phyloP scores from a whole-genome alignment of 768 basidiomycete species.

The Pleurotus tuoliensis region DNA sequence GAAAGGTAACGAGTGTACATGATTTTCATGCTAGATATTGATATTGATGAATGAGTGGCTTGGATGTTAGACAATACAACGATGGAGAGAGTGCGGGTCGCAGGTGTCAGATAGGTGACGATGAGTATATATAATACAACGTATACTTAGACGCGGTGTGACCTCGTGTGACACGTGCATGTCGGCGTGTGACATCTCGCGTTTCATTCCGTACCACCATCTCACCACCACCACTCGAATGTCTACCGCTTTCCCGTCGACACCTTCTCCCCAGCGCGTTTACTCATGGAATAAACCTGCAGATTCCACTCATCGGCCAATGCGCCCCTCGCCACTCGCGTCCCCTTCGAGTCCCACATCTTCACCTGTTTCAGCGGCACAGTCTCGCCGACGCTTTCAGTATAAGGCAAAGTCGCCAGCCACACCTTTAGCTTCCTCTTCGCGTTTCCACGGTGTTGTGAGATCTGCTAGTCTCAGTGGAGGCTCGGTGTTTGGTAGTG shows the following conservation, averaged over 20 bases:
- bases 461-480: slow-evolving; percentile 15
- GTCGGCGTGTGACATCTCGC: background rate
- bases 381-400: slow-evolving; percentile 50
- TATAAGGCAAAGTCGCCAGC: slow-evolving; percentile 40
- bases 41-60: too few species aligned
- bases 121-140: too few species aligned
- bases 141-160: background rate
- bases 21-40: too few species aligned
- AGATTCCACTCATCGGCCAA: background rate
- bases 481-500: slow-evolving; percentile 17
- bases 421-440: slow-evolving; percentile 23
- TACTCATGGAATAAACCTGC: background rate
- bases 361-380: slow-evolving; percentile 41
- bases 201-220: background rate
- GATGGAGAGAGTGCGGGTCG: too few species aligned
- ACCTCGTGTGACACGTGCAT: background rate
- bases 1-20: too few species aligned
- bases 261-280: background rate
- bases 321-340: slow-evolving; percentile 47
- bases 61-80: too few species aligned
- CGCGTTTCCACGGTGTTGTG: slow-evolving; percentile 6
- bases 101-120: too few species aligned
- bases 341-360: slow-evolving; percentile 34
- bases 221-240: background rate
- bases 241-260: slow-evolving; percentile 3